Percentiles rank a stretch among this genome's conserved stretches.
Conservation (phyloP, 129 eudicot genomes). For the Lactuca sativa region DNA sequence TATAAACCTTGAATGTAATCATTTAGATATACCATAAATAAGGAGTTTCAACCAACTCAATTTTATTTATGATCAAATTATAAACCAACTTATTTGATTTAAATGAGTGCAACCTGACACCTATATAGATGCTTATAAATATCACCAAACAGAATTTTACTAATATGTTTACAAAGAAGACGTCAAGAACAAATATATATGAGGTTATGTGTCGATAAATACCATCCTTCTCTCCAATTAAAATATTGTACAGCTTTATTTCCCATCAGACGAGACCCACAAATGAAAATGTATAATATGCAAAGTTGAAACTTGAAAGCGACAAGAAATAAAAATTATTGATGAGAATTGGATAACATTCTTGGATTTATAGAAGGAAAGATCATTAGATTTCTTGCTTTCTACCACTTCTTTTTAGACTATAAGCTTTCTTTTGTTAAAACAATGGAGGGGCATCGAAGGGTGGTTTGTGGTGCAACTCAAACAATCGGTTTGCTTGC, state of each 20-base stretch:
- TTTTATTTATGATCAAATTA: no score
- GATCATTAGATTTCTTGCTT: neutral
- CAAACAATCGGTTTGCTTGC: conserved; percentile 21
- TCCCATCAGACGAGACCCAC: conserved; percentile 24
- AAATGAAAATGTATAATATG: conserved; percentile 12
- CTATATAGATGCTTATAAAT: no score
- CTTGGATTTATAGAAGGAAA: conserved; percentile 20
- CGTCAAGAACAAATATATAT: no score
- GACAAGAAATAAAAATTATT: conserved; percentile 18
- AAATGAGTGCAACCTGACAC: no score
- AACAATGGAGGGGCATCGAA: conserved; percentile 20
- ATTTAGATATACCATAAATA: no score
- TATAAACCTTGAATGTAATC: no score
- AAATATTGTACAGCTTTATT: conserved; percentile 1
- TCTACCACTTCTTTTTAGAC: neutral
- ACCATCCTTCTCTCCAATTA: neutral
- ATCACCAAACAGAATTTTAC: neutral
- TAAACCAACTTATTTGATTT: no score
- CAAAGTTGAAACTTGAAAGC: conserved; percentile 26
- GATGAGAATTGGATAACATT: conserved; percentile 17
- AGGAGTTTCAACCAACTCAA: no score
- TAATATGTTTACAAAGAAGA: neutral
- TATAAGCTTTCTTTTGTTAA: conserved; percentile 13
- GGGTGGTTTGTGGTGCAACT: conserved; percentile 36
- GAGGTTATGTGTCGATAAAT: neutral